Conservation (phyloP, 2,329 filamentous ascomycete species). For the Ophiosphaerella narmari region DNA sequence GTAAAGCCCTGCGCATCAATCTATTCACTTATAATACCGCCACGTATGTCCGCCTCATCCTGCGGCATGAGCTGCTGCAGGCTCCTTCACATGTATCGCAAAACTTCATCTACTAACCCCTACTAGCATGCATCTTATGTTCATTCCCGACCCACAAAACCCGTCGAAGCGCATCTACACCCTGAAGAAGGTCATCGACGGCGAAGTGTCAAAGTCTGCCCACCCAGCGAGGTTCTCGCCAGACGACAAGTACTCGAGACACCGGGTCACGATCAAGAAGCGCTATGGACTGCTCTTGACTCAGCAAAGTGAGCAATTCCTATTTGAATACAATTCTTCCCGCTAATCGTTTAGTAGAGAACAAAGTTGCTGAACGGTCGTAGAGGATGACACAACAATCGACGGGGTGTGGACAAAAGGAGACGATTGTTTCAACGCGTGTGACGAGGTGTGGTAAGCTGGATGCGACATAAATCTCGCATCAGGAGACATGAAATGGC, state of each 20-base stretch:
- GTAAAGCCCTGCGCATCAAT: background rate
- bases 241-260: constrained; percentile 96
- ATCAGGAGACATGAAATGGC: background rate
- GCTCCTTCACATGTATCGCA: too few species aligned
- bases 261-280: constrained; percentile 93
- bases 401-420: background rate
- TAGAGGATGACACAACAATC: constrained; percentile 1
- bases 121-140: constrained; percentile 73
- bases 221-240: constrained; percentile 96
- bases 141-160: constrained; percentile 78
- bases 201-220: constrained; percentile 91
- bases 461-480: background rate
- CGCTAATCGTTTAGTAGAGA: constrained; percentile 20
- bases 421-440: background rate
- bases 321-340: too few species aligned
- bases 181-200: constrained; percentile 82
- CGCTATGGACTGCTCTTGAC: constrained; percentile 87
- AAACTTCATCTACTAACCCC: background rate
- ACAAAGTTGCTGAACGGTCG: constrained; percentile 31
- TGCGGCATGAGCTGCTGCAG: too few species aligned
- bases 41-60: constrained; percentile 1
- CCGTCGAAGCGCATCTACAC: constrained; percentile 82
- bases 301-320: constrained; percentile 63
- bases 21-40: background rate
- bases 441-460: too few species aligned